Evolutionary conservation across 148 eudicot genomes (phyloP).

Genomic region (Diospyros lotus): DNA sequence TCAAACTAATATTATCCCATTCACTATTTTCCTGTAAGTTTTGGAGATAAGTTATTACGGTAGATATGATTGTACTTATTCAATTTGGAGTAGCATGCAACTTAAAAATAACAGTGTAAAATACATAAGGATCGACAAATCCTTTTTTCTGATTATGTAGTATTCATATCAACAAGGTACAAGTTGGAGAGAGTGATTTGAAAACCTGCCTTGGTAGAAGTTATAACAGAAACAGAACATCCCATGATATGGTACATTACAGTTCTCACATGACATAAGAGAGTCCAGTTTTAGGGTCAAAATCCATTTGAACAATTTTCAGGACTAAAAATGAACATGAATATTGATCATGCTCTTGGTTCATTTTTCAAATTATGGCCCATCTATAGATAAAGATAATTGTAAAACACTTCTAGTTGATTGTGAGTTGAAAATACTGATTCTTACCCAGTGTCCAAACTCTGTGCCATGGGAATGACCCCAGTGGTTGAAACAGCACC

Average conservation of each 20-base stretch:
- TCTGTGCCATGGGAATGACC: conserved; percentile 91
- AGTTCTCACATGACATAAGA: neutral
- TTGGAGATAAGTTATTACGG: neutral
- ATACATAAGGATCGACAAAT: neutral
- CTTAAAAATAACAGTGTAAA: neutral
- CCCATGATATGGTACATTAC: neutral
- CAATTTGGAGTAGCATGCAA: neutral
- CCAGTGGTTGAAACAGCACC: conserved; percentile 69
- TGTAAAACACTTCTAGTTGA: neutral
- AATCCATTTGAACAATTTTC: neutral
- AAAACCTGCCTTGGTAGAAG: neutral
- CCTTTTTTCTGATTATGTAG: neutral
- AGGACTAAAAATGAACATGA: too few species aligned
- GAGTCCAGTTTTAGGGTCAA: neutral
- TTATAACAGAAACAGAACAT: neutral
- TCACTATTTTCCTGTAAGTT: neutral
- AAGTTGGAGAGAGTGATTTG: conserved; percentile 7
- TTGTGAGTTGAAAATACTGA: neutral
- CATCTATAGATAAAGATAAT: neutral
- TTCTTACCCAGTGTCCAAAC: conserved; percentile 84
- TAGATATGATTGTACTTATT: neutral
- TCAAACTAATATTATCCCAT: neutral
- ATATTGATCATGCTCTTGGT: neutral
- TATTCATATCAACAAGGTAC: neutral
- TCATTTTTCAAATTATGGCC: neutral